Evolutionary conservation across 1,284 basidiomycete genomes (phyloP).

Genomic region (Sanghuangporus baumii): DNA sequence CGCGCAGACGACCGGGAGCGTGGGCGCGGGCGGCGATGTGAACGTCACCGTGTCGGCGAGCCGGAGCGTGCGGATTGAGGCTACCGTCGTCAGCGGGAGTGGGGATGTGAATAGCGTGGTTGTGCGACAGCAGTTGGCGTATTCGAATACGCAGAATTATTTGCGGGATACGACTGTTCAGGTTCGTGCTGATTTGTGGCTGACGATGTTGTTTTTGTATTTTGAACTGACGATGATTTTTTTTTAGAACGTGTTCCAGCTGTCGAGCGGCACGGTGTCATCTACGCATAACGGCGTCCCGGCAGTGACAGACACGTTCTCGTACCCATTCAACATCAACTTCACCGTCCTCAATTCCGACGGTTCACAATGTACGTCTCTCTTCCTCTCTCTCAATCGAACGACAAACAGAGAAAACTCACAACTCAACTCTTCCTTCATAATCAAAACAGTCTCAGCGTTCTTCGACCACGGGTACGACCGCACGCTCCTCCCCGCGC

Average conservation of each 20-base stretch:
- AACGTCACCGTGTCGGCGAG: conserved; percentile 51
- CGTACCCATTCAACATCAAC: conserved; percentile 62
- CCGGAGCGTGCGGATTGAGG: conserved; percentile 49
- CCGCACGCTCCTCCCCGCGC: conserved; percentile 49
- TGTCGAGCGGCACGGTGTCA: conserved; percentile 44
- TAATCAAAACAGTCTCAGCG: conserved; percentile 38
- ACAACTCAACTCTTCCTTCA: background rate
- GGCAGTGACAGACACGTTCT: conserved; percentile 52
- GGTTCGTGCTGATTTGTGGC: conserved; percentile 27
- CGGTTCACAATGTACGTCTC: conserved; percentile 44
- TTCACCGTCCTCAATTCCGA: conserved; percentile 40
- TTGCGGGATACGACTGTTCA: conserved; percentile 42
- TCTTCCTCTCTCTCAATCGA: background rate
- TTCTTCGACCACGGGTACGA: conserved; percentile 65
- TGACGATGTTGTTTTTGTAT: conserved; percentile 5
- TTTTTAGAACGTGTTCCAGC: conserved; percentile 64
- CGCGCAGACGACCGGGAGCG: conserved; percentile 42
- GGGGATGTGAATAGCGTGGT: conserved; percentile 46
- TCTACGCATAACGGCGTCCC: conserved; percentile 58
- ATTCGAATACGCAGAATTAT: conserved; percentile 51
- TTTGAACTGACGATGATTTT: too few species aligned
- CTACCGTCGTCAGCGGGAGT: conserved; percentile 52
- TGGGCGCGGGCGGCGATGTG: conserved; percentile 37
- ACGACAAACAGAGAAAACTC: too few species aligned
- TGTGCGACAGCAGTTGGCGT: conserved; percentile 48